A percentile compares a stretch with the other conserved stretches of the same genome.
phyloP scores from a whole-genome alignment of 208 protist species.

The Porcisia hertigi region DNA sequence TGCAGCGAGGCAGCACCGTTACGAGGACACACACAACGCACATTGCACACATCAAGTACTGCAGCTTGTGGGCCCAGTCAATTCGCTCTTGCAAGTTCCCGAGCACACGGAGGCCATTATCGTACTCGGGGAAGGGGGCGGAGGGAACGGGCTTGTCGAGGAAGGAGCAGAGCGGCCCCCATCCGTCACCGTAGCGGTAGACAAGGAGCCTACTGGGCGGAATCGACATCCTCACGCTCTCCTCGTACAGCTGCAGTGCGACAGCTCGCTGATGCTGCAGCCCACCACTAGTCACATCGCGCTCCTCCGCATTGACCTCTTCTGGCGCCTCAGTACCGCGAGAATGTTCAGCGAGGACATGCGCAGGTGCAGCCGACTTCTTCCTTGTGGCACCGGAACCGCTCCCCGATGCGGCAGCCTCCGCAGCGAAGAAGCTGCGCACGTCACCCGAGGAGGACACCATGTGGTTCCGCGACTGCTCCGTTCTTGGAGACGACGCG shows the following conservation, averaged over 20 bases:
- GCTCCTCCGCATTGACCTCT: not conserved
- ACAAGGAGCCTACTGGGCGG: slow-evolving; percentile 53
- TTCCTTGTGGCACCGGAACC: not conserved
- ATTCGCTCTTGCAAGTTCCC: slow-evolving; percentile 66
- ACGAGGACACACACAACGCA: slow-evolving; percentile 19
- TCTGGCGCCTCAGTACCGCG: not conserved
- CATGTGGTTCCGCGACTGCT: not conserved
- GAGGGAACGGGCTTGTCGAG: slow-evolving; percentile 58
- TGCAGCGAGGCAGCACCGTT: slow-evolving; percentile 23
- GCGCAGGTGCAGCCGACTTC: not conserved
- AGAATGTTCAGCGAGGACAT: not conserved
- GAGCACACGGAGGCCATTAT: slow-evolving; percentile 57
- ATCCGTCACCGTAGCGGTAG: slow-evolving; percentile 69
- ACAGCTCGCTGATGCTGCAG: slow-evolving; percentile 33
- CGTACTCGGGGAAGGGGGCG: slow-evolving; percentile 65
- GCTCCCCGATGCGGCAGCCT: slow-evolving; percentile 3
- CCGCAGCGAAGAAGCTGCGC: slow-evolving; percentile 18
- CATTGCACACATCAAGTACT: slow-evolving; percentile 26
- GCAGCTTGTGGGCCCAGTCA: slow-evolving; percentile 49
- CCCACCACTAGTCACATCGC: not conserved
- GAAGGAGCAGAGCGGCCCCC: slow-evolving; percentile 74
- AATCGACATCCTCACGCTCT: slow-evolving; percentile 51
- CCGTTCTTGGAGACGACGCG: not conserved
- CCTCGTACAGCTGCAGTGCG: slow-evolving; percentile 61
- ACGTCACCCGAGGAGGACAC: slow-evolving; percentile 9